Conservation (phyloP, 2,329 filamentous ascomycete genomes). For the Tothia fuscella region DNA sequence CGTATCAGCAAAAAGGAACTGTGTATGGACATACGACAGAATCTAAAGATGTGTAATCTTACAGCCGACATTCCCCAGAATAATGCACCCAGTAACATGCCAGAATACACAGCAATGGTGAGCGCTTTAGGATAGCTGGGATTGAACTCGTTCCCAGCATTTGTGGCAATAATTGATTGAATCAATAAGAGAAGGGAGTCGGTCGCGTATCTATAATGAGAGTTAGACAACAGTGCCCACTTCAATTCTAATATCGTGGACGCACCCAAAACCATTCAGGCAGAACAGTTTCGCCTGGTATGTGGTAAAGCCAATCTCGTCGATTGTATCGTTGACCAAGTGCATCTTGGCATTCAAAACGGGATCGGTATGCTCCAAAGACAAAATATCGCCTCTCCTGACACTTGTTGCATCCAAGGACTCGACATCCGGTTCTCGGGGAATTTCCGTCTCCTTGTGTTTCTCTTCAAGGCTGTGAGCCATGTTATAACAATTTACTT, state of each 20-base stretch:
- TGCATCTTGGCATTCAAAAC: constrained; percentile 56
- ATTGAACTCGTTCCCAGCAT: constrained; percentile 48
- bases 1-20: too few relatives aligned
- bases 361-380: constrained; percentile 46
- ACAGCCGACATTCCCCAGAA: constrained; percentile 52
- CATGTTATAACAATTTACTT: too few relatives aligned
- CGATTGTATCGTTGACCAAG: constrained; percentile 53
- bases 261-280: constrained; percentile 47
- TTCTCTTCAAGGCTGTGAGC: too few relatives aligned
- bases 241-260: background rate
- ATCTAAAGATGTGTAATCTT: too few relatives aligned
- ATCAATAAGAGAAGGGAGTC: constrained; percentile 46
- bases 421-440: background rate
- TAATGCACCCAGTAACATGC: constrained; percentile 45
- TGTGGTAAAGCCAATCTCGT: constrained; percentile 40
- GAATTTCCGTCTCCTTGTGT: background rate
- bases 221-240: constrained; percentile 7
- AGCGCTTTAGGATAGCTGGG: constrained; percentile 44
- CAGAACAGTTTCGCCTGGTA: constrained; percentile 49
- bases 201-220: constrained; percentile 38
- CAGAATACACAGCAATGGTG: constrained; percentile 50
- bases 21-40: too few relatives aligned
- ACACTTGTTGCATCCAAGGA: constrained; percentile 1
- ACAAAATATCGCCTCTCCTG: constrained; percentile 40
- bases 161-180: constrained; percentile 49